phyloP scores from a whole-genome alignment of 2,329 filamentous ascomycete genomes.

The Colletotrichum sp. region DNA sequence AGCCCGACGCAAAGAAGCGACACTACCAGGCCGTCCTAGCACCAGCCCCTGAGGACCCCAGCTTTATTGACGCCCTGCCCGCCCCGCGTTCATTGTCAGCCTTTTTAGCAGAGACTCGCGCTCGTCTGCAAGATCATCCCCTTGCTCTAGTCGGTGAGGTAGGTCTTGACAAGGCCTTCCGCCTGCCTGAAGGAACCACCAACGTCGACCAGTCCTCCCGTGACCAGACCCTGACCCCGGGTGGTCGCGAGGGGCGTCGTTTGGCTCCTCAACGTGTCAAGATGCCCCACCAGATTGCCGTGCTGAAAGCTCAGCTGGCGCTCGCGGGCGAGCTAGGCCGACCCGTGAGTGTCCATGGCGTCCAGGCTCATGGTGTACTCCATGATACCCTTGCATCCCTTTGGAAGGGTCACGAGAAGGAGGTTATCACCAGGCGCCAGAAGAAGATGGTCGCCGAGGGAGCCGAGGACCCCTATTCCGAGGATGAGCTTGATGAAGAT shows the following conservation, averaged over 20 bases:
- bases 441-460: slow-evolving; percentile 52
- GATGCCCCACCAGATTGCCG: slow-evolving; percentile 69
- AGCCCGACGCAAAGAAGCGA: slow-evolving; percentile 43
- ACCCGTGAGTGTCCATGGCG: slow-evolving; percentile 74
- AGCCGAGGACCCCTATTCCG: slow-evolving; percentile 50
- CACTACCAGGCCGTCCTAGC: slow-evolving; percentile 74
- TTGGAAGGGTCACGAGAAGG: slow-evolving; percentile 75
- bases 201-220: slow-evolving; percentile 32
- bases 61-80: slow-evolving; percentile 58
- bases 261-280: slow-evolving; percentile 72
- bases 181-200: slow-evolving; percentile 68
- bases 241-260: slow-evolving; percentile 71
- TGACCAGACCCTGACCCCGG: slow-evolving; percentile 64
- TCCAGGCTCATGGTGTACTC: slow-evolving; percentile 76
- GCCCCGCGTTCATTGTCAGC: slow-evolving; percentile 63
- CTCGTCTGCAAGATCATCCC: slow-evolving; percentile 61
- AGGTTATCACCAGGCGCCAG: slow-evolving; percentile 65
- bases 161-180: slow-evolving; percentile 78
- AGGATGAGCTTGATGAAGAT: slow-evolving; percentile 33
- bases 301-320: slow-evolving; percentile 72
- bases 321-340: slow-evolving; percentile 72
- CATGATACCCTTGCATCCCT: slow-evolving; percentile 67
- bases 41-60: slow-evolving; percentile 47
- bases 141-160: slow-evolving; percentile 77
- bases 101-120: slow-evolving; percentile 61